phyloP scores from a whole-genome alignment of 495 filamentous ascomycete species.

The Hypomontagnella submonticulosa region DNA sequence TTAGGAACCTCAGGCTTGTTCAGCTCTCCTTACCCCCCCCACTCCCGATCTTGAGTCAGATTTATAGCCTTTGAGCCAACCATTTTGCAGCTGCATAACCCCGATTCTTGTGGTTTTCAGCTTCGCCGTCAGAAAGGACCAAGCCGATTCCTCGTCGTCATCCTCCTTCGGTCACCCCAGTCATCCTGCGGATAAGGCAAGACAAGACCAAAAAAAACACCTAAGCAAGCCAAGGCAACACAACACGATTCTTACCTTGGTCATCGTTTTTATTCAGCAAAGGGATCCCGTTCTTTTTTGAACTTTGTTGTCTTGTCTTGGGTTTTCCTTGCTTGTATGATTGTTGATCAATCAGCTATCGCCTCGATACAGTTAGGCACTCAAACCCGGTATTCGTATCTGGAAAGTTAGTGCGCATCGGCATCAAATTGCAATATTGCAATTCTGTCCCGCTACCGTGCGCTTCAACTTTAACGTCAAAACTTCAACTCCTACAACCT shows the following conservation, averaged over 20 bases:
- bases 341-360: slow-evolving; percentile 44
- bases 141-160: slow-evolving; percentile 1
- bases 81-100: slow-evolving; percentile 5
- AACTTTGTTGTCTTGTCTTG: slow-evolving; percentile 4
- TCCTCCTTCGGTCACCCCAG: slow-evolving; percentile 24
- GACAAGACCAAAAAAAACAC: neutral
- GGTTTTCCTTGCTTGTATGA: slow-evolving; percentile 24
- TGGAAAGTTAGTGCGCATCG: neutral
- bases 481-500: neutral
- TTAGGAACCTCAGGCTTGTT: neutral
- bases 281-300: slow-evolving; percentile 10
- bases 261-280: slow-evolving; percentile 14
- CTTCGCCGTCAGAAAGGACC: slow-evolving; percentile 22
- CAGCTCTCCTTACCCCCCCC: slow-evolving; percentile 28
- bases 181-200: slow-evolving; percentile 7
- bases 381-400: slow-evolving; percentile 5
- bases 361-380: slow-evolving; percentile 23
- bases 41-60: slow-evolving; percentile 27
- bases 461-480: neutral
- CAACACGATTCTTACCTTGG: no score
- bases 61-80: slow-evolving; percentile 26
- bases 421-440: neutral
- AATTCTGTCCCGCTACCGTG: neutral
- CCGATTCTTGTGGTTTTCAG: slow-evolving; percentile 16
- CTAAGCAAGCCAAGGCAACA: no score